These are phyloP conservation scores for Sporothrix phasma DNA, from an alignment of 2,329 filamentous ascomycete species.

Conservation along the genomic window DNA sequence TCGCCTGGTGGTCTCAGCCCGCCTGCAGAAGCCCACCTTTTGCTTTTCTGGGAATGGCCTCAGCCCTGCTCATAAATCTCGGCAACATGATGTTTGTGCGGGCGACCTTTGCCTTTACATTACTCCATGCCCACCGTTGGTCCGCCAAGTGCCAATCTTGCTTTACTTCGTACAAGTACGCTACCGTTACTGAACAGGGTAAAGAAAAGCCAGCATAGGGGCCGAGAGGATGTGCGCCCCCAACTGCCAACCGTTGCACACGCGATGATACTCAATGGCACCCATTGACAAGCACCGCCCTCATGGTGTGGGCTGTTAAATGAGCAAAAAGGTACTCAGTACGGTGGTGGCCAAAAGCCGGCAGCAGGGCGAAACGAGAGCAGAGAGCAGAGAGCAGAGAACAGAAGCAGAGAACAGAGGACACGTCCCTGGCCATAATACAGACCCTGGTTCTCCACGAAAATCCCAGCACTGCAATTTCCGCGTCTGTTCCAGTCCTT, in stretches of 20 bases:
- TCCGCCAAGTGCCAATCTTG: not conserved
- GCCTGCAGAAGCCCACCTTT: not conserved
- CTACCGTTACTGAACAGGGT: too few relatives aligned
- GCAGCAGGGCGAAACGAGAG: not conserved
- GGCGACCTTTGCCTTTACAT: too few relatives aligned
- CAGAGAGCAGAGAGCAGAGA: not conserved
- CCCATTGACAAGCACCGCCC: not conserved
- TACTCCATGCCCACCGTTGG: not conserved
- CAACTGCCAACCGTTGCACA: not conserved
- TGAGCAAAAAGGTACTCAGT: not conserved
- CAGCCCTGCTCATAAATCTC: not conserved
- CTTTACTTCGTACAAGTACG: too few relatives aligned
- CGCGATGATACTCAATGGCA: not conserved
- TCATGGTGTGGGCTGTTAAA: not conserved
- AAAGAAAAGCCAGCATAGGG: not conserved
- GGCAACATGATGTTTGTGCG: not conserved
- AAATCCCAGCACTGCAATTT: constrained; percentile 7
- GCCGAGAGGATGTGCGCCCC: not conserved
- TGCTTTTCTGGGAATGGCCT: constrained; percentile 5
- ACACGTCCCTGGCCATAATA: too few relatives aligned
- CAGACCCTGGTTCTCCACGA: not conserved
- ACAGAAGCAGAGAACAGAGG: not conserved
- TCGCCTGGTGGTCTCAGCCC: constrained; percentile 5
- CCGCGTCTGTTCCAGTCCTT: not conserved
- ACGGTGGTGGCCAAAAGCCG: not conserved